These are phyloP conservation scores for Neurospora tetrasperma DNA, from an alignment of 495 filamentous ascomycete species.

Conservation along the genomic window DNA sequence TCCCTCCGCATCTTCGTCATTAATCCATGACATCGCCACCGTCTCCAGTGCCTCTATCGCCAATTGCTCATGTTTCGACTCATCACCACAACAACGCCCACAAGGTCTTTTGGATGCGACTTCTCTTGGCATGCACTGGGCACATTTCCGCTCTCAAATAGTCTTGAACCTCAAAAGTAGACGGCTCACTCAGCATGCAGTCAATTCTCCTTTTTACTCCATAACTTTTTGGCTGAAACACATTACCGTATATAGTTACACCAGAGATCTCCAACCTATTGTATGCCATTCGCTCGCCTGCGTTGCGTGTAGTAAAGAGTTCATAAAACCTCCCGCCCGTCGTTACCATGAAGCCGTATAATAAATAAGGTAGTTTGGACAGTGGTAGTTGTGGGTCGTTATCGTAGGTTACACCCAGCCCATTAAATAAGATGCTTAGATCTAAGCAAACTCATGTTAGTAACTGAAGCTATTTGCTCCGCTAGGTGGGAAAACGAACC, in stretches of 20 bases:
- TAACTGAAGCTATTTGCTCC: constrained; percentile 14
- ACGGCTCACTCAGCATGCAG: background rate
- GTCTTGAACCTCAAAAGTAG: background rate
- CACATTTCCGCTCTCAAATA: background rate
- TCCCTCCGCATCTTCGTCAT: background rate
- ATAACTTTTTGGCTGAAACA: background rate
- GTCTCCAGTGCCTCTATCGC: background rate
- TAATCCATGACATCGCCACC: background rate
- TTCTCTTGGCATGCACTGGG: background rate
- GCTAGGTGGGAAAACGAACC: constrained; percentile 34
- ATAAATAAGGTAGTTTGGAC: constrained; percentile 1
- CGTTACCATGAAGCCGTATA: constrained; percentile 8
- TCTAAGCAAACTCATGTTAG: constrained; percentile 5
- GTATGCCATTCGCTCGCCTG: constrained; percentile 13
- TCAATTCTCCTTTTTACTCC: background rate
- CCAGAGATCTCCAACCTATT: background rate
- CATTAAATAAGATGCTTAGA: constrained; percentile 80
- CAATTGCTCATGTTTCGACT: background rate
- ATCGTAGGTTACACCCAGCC: background rate
- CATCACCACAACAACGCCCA: background rate
- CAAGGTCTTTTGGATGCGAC: background rate
- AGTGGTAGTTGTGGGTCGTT: background rate
- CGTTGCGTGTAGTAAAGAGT: constrained; percentile 13
- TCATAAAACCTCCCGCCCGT: constrained; percentile 10
- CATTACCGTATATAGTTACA: constrained; percentile 1